These are phyloP conservation scores for Friedmanniomyces endolithicus DNA, from an alignment of 495 filamentous ascomycete genomes.

Conservation along the genomic window DNA sequence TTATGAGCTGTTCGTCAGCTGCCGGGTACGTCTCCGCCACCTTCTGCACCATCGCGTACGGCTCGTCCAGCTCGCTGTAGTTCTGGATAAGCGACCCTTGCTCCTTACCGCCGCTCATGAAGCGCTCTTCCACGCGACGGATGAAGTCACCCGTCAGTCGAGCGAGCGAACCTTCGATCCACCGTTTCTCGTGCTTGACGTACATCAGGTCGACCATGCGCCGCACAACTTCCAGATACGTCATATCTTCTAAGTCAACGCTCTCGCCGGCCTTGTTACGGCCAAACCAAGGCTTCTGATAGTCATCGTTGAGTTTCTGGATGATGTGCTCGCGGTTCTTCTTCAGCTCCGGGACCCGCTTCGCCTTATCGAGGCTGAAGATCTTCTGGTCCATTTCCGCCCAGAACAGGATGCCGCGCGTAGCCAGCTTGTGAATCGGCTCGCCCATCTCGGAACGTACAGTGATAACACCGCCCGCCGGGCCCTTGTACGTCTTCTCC, in stretches of 20 bases:
- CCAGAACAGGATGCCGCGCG: constrained; percentile 89
- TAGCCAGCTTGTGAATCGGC: constrained; percentile 96
- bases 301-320: constrained; percentile 93
- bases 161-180: constrained; percentile 80
- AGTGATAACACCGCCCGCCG: constrained; percentile 90
- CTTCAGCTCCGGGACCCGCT: constrained; percentile 81
- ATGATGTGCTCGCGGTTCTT: constrained; percentile 92
- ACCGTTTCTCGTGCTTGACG: constrained; percentile 81
- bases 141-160: constrained; percentile 88
- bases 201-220: constrained; percentile 96
- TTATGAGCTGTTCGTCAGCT: constrained; percentile 81
- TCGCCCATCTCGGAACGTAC: constrained; percentile 98
- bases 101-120: constrained; percentile 51
- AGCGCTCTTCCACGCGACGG: constrained; percentile 87
- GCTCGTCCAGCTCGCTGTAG: constrained; percentile 75
- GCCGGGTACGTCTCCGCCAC: constrained; percentile 76
- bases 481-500: constrained; percentile 93
- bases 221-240: constrained; percentile 80
- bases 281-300: constrained; percentile 98
- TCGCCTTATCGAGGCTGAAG: constrained; percentile 89
- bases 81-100: constrained; percentile 69
- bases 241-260: constrained; percentile 97
- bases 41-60: constrained; percentile 60
- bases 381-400: constrained; percentile 97
- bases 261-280: constrained; percentile 70